A percentile compares a stretch with the other conserved stretches of the same genome.
Evolutionary conservation across 305 asterid genomes (phyloP).

Genomic region (Fraxinus angustifolia): DNA sequence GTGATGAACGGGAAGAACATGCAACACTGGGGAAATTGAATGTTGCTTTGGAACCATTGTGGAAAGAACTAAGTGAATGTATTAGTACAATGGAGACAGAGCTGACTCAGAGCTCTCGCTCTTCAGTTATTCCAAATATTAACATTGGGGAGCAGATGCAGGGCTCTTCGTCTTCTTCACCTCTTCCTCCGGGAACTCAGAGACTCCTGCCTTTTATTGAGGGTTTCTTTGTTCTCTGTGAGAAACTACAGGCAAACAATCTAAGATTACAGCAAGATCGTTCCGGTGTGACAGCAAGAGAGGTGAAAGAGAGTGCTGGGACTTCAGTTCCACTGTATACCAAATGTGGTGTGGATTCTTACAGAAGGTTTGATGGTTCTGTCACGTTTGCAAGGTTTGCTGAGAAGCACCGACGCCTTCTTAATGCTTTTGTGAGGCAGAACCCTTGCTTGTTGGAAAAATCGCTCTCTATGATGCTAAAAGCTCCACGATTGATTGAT

Average conservation of each 20-base stretch:
- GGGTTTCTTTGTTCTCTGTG: conserved; percentile 92
- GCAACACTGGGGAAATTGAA: conserved; percentile 77
- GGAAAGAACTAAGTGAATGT: conserved; percentile 93
- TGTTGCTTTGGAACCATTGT: conserved; percentile 81
- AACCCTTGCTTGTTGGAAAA: conserved; percentile 90
- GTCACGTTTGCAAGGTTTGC: conserved; percentile 79
- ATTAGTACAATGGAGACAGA: conserved; percentile 78
- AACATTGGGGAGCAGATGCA: conserved; percentile 69
- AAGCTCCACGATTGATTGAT: conserved; percentile 92
- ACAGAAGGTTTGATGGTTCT: conserved; percentile 65
- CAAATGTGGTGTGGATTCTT: conserved; percentile 45
- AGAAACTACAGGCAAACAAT: conserved; percentile 73
- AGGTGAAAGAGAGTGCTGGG: conserved; percentile 76
- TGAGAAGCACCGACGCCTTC: conserved; percentile 93
- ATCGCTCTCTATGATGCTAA: conserved; percentile 89
- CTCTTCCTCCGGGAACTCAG: conserved; percentile 99
- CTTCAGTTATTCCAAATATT: conserved; percentile 46
- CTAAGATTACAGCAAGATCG: conserved; percentile 66
- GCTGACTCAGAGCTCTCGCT: conserved; percentile 57
- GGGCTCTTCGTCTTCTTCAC: conserved; percentile 68
- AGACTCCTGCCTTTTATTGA: conserved; percentile 91
- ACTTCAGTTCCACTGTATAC: conserved; percentile 39
- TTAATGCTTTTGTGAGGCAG: conserved; percentile 96
- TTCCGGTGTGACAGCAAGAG: conserved; percentile 69
- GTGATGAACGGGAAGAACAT: conserved; percentile 78